Evolutionary conservation across 2,329 filamentous ascomycete species (phyloP), one percentile per base, ranked within the genome.

Genomic region (Aureobasidium mangrovei): DNA sequence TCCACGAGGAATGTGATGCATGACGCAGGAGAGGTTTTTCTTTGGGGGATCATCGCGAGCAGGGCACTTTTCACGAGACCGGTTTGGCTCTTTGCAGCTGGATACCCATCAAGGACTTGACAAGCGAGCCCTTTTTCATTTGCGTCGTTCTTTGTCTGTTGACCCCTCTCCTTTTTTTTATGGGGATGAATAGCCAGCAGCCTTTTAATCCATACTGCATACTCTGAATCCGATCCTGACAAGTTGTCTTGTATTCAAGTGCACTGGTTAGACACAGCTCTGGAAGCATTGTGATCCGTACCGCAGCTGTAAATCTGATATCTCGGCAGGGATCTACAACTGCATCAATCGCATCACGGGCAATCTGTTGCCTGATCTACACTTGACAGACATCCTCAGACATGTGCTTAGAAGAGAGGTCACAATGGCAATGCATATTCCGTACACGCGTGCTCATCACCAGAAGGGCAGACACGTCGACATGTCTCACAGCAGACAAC

Each of bases 21-120:
- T 54, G 53, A 35, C 38, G 24, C 28, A 35, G 33, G 41, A 18
- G 7, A n/a, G 2, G 32, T 43, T 38, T 8, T 7, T 8, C 39
- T 33, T 36, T 7, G 4, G 48, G 32, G 29, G 5, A 5, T 2
- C 26, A 35, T 36, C 26, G 4, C 10, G 7, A 9, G 38, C 46
- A 42, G 3, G 44, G 53, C 44, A 38, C 53, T 53, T 42, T 47
- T 54, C 53, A 54, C 48, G 43, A 54, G 53, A 54, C 29, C 24
- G 53, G 36, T 40, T 33, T 26, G 29, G 41, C 7, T 38, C 33
- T 38, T n/a, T 27, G 27, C 52, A n/a, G 38, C 47, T 29, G 5
- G 3, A 10, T 42, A 33, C 28, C 53, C 53, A 44, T 54, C 53
- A 48, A 54, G 53, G 53, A 54, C 53, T 41, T 54, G 53, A 54